Evolutionary conservation across 2,329 filamentous ascomycete genomes (phyloP).

Genomic region (Neoascochyta sp.): DNA sequence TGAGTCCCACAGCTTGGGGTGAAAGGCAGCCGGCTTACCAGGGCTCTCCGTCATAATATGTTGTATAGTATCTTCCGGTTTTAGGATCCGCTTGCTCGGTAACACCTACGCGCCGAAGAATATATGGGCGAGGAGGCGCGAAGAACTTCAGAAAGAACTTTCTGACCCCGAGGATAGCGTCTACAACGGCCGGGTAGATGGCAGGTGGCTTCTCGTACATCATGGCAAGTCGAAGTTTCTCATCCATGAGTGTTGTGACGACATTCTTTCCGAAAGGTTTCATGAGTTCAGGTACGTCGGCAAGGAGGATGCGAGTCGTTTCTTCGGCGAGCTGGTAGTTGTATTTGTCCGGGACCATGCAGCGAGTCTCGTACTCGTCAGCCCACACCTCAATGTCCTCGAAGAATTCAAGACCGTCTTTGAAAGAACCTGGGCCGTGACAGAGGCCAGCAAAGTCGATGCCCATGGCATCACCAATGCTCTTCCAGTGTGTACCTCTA

Average conservation of each 20-base stretch:
- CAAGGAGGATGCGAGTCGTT: slow-evolving; percentile 59
- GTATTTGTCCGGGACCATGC: slow-evolving; percentile 50
- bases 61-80: slow-evolving; percentile 22
- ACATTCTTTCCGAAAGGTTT: slow-evolving; percentile 48
- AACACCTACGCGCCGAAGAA: slow-evolving; percentile 28
- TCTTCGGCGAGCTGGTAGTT: slow-evolving; percentile 51
- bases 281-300: slow-evolving; percentile 50
- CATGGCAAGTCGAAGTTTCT: slow-evolving; percentile 62
- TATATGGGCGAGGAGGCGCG: slow-evolving; percentile 53
- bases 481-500: slow-evolving; percentile 66
- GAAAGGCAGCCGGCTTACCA: slow-evolving; percentile 41
- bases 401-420: slow-evolving; percentile 52
- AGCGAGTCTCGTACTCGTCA: slow-evolving; percentile 54
- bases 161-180: slow-evolving; percentile 50
- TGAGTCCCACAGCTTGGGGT: not conserved
- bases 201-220: slow-evolving; percentile 38
- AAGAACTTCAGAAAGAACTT: slow-evolving; percentile 57
- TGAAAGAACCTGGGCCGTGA: slow-evolving; percentile 40
- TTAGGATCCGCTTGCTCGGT: slow-evolving; percentile 50
- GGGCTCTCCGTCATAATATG: slow-evolving; percentile 21
- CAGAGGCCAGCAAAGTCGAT: slow-evolving; percentile 51
- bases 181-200: slow-evolving; percentile 40
- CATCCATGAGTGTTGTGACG: slow-evolving; percentile 60
- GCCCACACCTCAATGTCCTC: slow-evolving; percentile 52
- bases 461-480: slow-evolving; percentile 65